A percentile compares a stretch with the other conserved stretches of the same genome.
Conservation (phyloP, 108 stramenopile genomes). For the Skeletonema tropicum region DNA sequence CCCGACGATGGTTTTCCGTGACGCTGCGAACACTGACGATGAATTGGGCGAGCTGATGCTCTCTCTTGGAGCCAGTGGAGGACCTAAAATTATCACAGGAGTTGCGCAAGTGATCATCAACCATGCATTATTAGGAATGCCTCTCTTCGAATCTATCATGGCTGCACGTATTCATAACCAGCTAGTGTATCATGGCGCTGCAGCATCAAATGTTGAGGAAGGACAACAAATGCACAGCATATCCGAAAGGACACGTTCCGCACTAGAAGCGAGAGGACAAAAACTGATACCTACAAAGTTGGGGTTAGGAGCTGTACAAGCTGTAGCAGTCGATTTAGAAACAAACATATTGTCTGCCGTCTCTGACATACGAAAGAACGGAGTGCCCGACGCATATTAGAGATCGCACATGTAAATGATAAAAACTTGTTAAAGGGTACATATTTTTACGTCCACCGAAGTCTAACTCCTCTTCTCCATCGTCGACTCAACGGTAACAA, state of each 20-base stretch:
- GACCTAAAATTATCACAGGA: conserved; percentile 85
- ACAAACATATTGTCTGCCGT: conserved; percentile 61
- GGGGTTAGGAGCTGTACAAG: conserved; percentile 67
- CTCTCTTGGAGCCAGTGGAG: conserved; percentile 75
- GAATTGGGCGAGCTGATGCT: conserved; percentile 49
- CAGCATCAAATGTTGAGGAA: conserved; percentile 32
- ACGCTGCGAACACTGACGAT: conserved; percentile 3
- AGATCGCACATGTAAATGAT: background rate
- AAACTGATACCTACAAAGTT: conserved; percentile 56
- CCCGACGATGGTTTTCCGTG: conserved; percentile 73
- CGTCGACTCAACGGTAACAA: background rate
- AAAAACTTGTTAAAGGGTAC: background rate
- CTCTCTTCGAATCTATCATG: conserved; percentile 60
- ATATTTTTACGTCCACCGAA: background rate
- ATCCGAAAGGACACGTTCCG: conserved; percentile 48
- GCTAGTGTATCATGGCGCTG: conserved; percentile 67
- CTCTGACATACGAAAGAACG: conserved; percentile 78
- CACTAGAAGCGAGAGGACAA: conserved; percentile 59
- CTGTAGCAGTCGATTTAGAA: conserved; percentile 71
- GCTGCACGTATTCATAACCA: conserved; percentile 83
- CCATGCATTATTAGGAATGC: conserved; percentile 61
- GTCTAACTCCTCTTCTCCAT: background rate
- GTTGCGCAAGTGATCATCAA: conserved; percentile 77
- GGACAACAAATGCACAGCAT: conserved; percentile 48
- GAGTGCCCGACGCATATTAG: conserved; percentile 69